Percentiles rank a stretch among this genome's conserved stretches.
phyloP scores from a whole-genome alignment of 1,284 basidiomycete species.

The Sphaerobolus stellatus region DNA sequence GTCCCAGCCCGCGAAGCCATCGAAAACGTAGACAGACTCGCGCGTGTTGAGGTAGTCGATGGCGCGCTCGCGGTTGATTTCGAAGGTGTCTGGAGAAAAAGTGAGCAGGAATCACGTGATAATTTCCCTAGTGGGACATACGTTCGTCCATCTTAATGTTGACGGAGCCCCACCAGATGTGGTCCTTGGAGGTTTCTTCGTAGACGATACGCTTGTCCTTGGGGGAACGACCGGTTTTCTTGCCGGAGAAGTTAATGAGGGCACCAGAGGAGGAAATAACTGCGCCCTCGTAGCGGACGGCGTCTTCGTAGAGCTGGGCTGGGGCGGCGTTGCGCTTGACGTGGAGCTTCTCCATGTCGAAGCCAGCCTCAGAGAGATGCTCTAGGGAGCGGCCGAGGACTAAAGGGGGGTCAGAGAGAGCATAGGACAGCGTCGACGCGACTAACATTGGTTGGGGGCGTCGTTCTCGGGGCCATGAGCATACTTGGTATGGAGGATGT shows the following conservation, averaged over 20 bases:
- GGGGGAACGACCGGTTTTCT: constrained; percentile 97
- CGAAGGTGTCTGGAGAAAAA: constrained; percentile 81
- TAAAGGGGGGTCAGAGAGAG: constrained; percentile 26
- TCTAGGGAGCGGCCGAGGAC: constrained; percentile 91
- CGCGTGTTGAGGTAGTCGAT: constrained; percentile 99
- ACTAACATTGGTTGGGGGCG: constrained; percentile 57
- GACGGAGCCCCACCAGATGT: constrained; percentile 99
- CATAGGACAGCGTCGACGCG: constrained; percentile 17
- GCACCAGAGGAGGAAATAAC: constrained; percentile 96
- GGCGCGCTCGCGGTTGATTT: constrained; percentile 99
- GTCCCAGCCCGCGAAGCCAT: constrained; percentile 98
- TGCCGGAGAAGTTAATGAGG: constrained; percentile 99
- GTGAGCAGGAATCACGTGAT: not conserved
- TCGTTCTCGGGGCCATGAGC: constrained; percentile 70
- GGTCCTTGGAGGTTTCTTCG: constrained; percentile 95
- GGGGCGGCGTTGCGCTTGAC: constrained; percentile 95
- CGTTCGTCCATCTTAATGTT: constrained; percentile 99
- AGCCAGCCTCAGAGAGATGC: constrained; percentile 98
- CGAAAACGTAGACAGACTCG: constrained; percentile 99
- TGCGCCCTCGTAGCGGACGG: constrained; percentile 96
- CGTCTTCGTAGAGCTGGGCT: constrained; percentile 96
- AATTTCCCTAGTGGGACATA: constrained; percentile 41
- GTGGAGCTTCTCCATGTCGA: constrained; percentile 92
- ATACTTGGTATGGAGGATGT: constrained; percentile 81
- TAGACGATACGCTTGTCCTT: constrained; percentile 99